Evolutionary conservation across 176 grass and related monocot genomes (phyloP).

Genomic region (Raddia distichophylla): DNA sequence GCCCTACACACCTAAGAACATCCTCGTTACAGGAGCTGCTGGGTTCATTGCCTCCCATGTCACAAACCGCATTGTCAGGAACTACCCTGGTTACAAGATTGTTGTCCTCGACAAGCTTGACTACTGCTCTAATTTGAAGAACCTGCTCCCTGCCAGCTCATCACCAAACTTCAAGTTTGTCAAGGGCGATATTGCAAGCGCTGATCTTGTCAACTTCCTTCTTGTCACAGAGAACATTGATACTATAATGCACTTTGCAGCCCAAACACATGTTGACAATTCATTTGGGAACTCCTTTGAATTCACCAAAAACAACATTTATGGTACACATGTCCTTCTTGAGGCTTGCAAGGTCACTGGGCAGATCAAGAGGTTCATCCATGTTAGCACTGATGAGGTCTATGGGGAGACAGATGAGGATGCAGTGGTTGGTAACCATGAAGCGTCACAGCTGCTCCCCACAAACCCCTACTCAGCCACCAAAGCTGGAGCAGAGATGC

Average conservation of each 20-base stretch:
- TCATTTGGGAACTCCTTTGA: constrained; percentile 92
- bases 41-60: constrained; percentile 89
- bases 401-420: constrained; percentile 90
- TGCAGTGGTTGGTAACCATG: constrained; percentile 77
- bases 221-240: constrained; percentile 89
- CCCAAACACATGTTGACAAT: constrained; percentile 89
- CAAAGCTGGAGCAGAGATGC: constrained; percentile 91
- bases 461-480: constrained; percentile 90
- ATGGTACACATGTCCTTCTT: constrained; percentile 84
- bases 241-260: constrained; percentile 90
- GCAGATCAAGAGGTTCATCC: constrained; percentile 84
- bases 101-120: constrained; percentile 90
- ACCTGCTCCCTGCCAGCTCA: constrained; percentile 61
- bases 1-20: constrained; percentile 68
- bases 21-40: constrained; percentile 81
- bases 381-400: constrained; percentile 91
- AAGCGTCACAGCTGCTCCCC: constrained; percentile 81
- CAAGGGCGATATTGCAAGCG: constrained; percentile 84
- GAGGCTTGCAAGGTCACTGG: constrained; percentile 88
- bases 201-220: constrained; percentile 88
- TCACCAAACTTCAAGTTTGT: constrained; percentile 89
- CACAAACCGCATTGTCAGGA: constrained; percentile 64
- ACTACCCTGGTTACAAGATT: constrained; percentile 87
- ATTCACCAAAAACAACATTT: constrained; percentile 89
- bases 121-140: constrained; percentile 93